Evolutionary conservation across 2,329 filamentous ascomycete species (phyloP), one percentile per base, ranked within the genome.

Genomic region (Penicillium italicum): DNA sequence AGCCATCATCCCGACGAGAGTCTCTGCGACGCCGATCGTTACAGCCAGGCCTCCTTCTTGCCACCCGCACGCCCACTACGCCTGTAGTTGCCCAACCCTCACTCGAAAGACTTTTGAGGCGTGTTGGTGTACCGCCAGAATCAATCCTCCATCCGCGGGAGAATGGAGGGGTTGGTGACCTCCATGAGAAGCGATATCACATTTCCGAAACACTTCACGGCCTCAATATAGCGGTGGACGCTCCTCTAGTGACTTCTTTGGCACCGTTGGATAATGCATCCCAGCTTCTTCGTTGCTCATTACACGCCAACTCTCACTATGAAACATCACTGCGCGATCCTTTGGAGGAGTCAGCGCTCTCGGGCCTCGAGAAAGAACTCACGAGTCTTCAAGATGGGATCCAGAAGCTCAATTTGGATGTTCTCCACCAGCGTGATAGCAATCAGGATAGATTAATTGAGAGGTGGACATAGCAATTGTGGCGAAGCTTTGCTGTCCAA

Each of bases 31-130:
- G 67, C 34, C 63, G 64, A 12, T 70, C 68, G 14, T 56, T 61
- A 24, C 68, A 65, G 48, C 62, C 62, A 31, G 57, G 62, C 10
- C 41, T 59, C 16, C 38, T 59, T 20, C 53, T 62, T 11, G 53
- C 52, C 12, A 55, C 63, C 12, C 56, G 59, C 24, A 55, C 51
- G 26, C 63, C 62, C 20, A 55, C 55, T 11, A 42, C 42, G 6
- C 42, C 59, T 4, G 38, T 56, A 12, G 52, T 57, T 9, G 66
- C 69, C 28, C 60, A 64, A 22, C 67, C 67, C 22, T 60, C 59
- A 38, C 53, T 74, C 3, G 69, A 69, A 38, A 66, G 58, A 40
- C 52, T 74, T 18, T 55, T 74, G 50, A 70, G 73, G 42, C 71
- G 72, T 20, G 55, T 72, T 31, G 71, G 71, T 8, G 56, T 74